Conservation (phyloP, 2,329 filamentous ascomycete genomes). For the Fusarium begoniae region DNA sequence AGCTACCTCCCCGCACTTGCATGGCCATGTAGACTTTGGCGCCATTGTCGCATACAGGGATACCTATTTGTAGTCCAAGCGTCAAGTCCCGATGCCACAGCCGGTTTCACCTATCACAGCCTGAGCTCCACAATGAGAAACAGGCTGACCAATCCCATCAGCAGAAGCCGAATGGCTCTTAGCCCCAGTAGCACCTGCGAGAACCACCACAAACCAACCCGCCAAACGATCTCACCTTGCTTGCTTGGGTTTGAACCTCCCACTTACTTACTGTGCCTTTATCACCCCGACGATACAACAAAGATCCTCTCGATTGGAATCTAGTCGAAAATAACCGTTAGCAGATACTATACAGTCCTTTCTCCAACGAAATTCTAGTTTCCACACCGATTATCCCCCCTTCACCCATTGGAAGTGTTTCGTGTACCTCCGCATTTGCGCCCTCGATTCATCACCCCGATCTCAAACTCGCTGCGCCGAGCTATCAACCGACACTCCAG, state of each 20-base stretch:
- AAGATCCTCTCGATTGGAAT: background rate
- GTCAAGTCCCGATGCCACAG: constrained; percentile 25
- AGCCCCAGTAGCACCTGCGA: constrained; percentile 36
- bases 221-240: constrained; percentile 29
- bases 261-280: constrained; percentile 2
- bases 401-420: constrained; percentile 1
- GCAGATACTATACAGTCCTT: constrained; percentile 1
- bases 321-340: background rate
- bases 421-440: constrained; percentile 33
- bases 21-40: constrained; percentile 23
- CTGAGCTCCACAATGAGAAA: constrained; percentile 17
- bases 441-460: constrained; percentile 27
- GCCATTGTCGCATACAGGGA: constrained; percentile 16
- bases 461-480: constrained; percentile 23
- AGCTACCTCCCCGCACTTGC: constrained; percentile 38
- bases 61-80: constrained; percentile 33
- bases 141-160: constrained; percentile 28
- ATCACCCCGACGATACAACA: constrained; percentile 11
- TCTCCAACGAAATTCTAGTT: background rate
- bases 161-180: constrained; percentile 28
- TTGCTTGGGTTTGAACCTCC: constrained; percentile 29
- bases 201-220: constrained; percentile 35
- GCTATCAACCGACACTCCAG: constrained; percentile 3
- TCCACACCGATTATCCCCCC: background rate
- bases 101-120: constrained; percentile 33